Conservation (phyloP, 352 stramenopile genomes). For the Phytopythium delawarense region DNA sequence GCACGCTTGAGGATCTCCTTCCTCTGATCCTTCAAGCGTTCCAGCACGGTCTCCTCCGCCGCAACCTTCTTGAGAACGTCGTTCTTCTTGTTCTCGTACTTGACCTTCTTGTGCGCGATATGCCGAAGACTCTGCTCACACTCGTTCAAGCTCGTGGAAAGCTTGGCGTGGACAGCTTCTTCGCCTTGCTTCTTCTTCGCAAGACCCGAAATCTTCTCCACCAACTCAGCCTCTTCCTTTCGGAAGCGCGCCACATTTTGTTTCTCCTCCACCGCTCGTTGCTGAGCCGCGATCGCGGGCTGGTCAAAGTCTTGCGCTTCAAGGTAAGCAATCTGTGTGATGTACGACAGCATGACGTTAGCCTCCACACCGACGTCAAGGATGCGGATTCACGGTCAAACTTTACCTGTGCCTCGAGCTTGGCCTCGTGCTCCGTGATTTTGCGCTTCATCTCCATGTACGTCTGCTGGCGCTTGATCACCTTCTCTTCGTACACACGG, state of each 20-base stretch:
- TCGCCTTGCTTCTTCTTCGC: conserved; percentile 73
- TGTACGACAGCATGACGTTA: not conserved
- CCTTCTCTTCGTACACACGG: conserved; percentile 91
- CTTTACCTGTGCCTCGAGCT: conserved; percentile 72
- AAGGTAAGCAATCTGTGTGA: conserved; percentile 52
- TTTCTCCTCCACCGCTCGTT: conserved; percentile 39
- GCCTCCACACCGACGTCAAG: not conserved
- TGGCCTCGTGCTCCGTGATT: conserved; percentile 77
- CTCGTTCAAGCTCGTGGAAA: conserved; percentile 39
- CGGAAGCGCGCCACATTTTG: conserved; percentile 48
- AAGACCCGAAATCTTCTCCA: conserved; percentile 51
- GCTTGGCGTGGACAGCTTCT: conserved; percentile 24
- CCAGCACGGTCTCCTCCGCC: conserved; percentile 87
- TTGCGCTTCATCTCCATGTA: conserved; percentile 65
- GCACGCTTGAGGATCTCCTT: conserved; percentile 94
- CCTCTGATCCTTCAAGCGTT: conserved; percentile 92
- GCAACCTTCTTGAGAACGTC: conserved; percentile 84
- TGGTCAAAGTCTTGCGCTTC: conserved; percentile 60
- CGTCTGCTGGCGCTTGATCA: conserved; percentile 82
- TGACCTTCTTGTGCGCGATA: conserved; percentile 55
- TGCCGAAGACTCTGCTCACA: conserved; percentile 61
- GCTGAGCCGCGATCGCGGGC: conserved; percentile 40
- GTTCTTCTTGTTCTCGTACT: conserved; percentile 59
- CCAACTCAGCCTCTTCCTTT: conserved; percentile 42
- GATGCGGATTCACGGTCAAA: not conserved